A percentile compares a stretch with the other conserved stretches of the same genome.
These are phyloP conservation scores for Fabrea salina DNA, from an alignment of 169 alveolate genomes.

Conservation along the genomic window DNA sequence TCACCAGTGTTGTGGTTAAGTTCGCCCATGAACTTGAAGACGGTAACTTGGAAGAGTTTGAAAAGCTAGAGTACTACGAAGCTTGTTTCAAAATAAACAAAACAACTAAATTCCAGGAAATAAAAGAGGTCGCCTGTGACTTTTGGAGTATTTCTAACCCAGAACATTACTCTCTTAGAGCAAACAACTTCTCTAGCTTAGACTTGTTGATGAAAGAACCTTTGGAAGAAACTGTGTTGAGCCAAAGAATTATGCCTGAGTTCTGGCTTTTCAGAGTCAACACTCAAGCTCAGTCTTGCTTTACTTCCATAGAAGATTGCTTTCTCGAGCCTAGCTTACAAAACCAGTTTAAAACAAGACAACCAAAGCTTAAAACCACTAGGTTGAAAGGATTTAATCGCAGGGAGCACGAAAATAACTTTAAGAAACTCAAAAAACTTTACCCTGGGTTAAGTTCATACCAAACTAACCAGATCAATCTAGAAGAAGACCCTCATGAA, in stretches of 20 bases:
- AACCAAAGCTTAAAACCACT: neutral
- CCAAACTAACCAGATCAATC: neutral
- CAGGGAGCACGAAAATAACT: neutral
- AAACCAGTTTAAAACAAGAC: neutral
- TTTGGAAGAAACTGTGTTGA: neutral
- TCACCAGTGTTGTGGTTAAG: neutral
- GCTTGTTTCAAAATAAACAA: constrained; percentile 8
- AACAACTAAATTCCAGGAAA: neutral
- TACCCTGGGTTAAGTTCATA: neutral
- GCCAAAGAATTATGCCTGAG: constrained; percentile 6
- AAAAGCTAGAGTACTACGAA: neutral
- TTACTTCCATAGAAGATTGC: neutral
- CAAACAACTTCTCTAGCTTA: neutral
- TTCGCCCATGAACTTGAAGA: neutral
- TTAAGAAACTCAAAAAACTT: neutral
- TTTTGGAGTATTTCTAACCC: neutral
- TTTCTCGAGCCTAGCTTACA: neutral
- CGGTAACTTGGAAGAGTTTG: neutral
- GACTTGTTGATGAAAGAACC: neutral
- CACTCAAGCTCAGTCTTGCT: neutral
- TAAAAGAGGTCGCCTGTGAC: constrained; percentile 16
- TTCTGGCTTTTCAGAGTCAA: constrained; percentile 6
- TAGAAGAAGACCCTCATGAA: neutral
- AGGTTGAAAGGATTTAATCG: neutral
- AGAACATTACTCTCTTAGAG: neutral